A percentile compares a stretch with the other conserved stretches of the same genome.
Conservation (phyloP, 202 grass and related monocot species). For the Digitaria exilis region DNA sequence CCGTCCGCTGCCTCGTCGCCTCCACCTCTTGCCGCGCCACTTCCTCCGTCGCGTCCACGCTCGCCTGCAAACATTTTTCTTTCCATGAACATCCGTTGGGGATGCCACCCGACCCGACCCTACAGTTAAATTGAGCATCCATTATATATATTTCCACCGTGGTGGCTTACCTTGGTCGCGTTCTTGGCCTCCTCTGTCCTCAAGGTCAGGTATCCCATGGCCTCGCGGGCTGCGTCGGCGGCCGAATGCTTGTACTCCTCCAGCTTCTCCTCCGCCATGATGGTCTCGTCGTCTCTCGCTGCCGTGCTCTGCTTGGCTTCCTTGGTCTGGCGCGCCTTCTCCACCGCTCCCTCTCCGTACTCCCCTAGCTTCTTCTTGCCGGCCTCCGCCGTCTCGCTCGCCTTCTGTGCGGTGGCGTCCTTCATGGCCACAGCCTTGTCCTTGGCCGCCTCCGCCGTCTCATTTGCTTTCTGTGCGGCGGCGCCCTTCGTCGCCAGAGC, state of each 20-base stretch:
- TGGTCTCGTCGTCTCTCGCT: background rate
- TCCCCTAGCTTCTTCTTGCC: conserved; percentile 13
- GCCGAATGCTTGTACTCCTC: background rate
- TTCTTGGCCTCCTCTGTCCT: background rate
- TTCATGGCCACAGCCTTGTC: background rate
- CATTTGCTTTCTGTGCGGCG: background rate
- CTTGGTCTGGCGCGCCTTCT: conserved; percentile 8
- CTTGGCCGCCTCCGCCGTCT: conserved; percentile 15
- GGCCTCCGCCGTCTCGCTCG: background rate
- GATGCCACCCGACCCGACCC: too few relatives aligned
- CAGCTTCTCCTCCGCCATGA: background rate
- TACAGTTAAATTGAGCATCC: background rate
- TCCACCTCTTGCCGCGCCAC: background rate
- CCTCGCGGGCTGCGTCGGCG: background rate
- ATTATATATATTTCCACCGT: background rate
- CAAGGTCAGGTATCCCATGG: background rate
- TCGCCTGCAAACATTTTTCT: background rate
- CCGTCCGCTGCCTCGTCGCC: background rate
- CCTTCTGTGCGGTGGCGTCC: conserved; percentile 24
- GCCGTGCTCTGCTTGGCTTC: background rate
- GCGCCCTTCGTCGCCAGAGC: background rate
- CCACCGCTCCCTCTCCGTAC: background rate
- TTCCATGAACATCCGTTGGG: too few relatives aligned
- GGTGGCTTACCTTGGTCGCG: background rate
- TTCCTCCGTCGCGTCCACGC: background rate